Evolutionary conservation across 257 asterid species (phyloP), one percentile per base, ranked within the genome.

Genomic region (Rubia yunnanensis): DNA sequence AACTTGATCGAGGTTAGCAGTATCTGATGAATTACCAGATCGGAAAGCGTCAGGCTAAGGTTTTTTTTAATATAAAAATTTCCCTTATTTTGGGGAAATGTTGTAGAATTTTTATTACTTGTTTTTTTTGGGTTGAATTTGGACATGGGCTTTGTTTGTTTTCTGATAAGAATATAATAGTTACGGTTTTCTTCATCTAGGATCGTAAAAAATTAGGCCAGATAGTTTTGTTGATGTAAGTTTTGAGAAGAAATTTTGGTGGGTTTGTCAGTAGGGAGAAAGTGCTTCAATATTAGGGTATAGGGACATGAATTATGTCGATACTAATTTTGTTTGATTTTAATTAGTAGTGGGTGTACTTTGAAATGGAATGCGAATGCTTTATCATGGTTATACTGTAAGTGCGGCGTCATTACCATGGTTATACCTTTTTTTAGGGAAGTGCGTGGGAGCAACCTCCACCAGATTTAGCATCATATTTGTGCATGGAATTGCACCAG

Each of bases 31-130:
- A 59, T 48, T 64, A 87, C 64, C 84, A 97, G 64, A 81, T 87
- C 87, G 81, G 78, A 48, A 82, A 86, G 73, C 94, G 99, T 48
- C 67, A 74, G 46, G 94, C 99, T 20, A 94, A 94, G 97, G 97
- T 94, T 55, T 65, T 70, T 0, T 20, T 0, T 60, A n/a, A n/a
- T n/a, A n/a, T n/a, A n/a, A n/a, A n/a, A n/a, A 18, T 34, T 74
- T 20, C n/a, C 4, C 46, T 48, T 3, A 4, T 44, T 71, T 44
- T 55, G 13, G 38, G 64, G 50, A 35, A 15, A 60, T 55, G 28
- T 35, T 46, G 28, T 72, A 9, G 15, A 48, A 63, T 70, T 44
- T 13, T 60, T 48, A 53, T 36, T 41, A 61, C 28, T n/a, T n/a
- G 44, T 53, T 31, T n/a, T 24, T 64, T 34, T 30, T 17, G 7